phyloP scores from a whole-genome alignment of 345 rosid species.

The Hibiscus syriacus region DNA sequence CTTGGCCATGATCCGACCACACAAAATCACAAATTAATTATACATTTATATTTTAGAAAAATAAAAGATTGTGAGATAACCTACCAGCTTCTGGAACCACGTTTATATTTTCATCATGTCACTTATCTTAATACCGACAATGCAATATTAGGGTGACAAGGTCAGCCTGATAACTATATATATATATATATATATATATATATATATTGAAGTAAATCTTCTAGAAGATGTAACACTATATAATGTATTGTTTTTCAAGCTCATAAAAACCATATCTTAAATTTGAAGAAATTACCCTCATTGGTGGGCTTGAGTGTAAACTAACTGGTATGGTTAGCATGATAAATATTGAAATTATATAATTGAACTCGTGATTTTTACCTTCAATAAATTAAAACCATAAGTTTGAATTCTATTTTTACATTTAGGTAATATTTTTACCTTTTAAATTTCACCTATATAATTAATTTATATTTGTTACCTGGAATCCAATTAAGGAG shows the following conservation, averaged over 20 bases:
- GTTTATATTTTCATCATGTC: neutral
- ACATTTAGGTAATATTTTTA: no score
- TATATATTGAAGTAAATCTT: conserved; percentile 8
- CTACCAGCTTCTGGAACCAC: conserved; percentile 6
- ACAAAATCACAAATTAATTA: neutral
- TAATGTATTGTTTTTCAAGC: no score
- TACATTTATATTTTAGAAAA: no score
- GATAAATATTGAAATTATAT: neutral
- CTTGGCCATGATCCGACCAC: neutral
- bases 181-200: neutral
- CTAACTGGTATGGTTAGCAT: neutral
- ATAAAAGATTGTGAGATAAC: conserved; percentile 1
- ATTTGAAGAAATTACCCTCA: conserved; percentile 13
- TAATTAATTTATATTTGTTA: no score
- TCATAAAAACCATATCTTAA: neutral
- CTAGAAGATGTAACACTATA: conserved; percentile 12
- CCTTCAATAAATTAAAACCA: no score
- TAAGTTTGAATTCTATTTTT: no score
- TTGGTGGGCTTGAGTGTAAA: neutral
- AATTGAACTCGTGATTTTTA: no score
- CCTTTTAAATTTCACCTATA: no score
- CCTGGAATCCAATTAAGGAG: no score
- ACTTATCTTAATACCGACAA: neutral
- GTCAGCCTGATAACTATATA: neutral
- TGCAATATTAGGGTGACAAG: neutral